Base-by-base conservation (phyloP, 345 rosid genomes). In the Lumnitzera racemosa region DNA sequence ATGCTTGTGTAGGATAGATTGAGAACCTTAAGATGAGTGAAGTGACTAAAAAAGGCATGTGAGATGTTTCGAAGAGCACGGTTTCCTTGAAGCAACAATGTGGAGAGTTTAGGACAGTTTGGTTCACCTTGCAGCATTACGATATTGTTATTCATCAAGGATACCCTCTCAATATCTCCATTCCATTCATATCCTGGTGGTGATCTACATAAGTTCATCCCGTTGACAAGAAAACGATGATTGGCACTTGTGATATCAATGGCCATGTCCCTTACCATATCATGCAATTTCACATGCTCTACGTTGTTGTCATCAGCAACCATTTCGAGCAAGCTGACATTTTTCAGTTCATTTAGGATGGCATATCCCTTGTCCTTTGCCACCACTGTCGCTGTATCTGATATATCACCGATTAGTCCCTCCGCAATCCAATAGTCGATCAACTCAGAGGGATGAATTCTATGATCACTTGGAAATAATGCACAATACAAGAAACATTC, bases 251-350 rank as follows among this genome's bases (percentile, higher is more conserved):
- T 15, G 1, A 47, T 48, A 12, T 36, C 43, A 36, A 36, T 36
- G 43, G 70, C 70, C 70, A 69, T 73, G 16, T 64, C 77, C 5
- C 73, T 54, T 0, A 68, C 52, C n/a, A 68, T 41, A 49, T 61
- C 61, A 54, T 73, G 70, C 60, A 73, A 61, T 31, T 61, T 57
- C 12, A 73, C 65, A 29, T 2, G 14, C 2, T 15, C 2, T 2
- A 1, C 3, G 0, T 7, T 13, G 4, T 29, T 49, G 14, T 7
- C 46, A 20, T 20, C 49, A 4, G 29, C 50, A 50, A 13, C 47
- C 13, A 11, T 49, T 23, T 72, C 68, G 4, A 76, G 49, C 17
- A 76, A 63, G 47, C 66, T 57, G 0, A 10, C 56, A 3, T 49
- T 66, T 25, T 36, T 53, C 16, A 61, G 57, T 27, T 23, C 27